Percentiles rank a stretch among this genome's conserved stretches.
phyloP scores from a whole-genome alignment of 495 filamentous ascomycete species.

The Penicillium steckii region DNA sequence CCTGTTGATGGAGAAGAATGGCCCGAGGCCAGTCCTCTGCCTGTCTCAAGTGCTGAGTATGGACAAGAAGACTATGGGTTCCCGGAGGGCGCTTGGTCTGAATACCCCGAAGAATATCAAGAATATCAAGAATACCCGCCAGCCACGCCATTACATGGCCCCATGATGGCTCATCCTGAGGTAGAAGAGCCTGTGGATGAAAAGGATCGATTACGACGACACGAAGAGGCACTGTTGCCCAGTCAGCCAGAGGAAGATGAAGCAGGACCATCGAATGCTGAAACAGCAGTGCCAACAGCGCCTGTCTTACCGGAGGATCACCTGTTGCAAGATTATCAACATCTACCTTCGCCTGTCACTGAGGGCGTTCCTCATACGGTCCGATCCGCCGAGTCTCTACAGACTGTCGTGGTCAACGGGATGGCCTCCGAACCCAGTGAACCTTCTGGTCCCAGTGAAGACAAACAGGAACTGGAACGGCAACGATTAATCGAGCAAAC shows the following conservation, averaged over 20 bases:
- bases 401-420: constrained; percentile 34
- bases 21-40: constrained; percentile 27
- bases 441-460: constrained; percentile 47
- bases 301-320: constrained; percentile 42
- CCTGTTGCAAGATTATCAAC: constrained; percentile 37
- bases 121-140: constrained; percentile 23
- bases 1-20: constrained; percentile 29
- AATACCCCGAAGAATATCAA: constrained; percentile 28
- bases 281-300: constrained; percentile 29
- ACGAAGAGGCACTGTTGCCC: constrained; percentile 68
- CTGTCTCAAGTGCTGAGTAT: constrained; percentile 28
- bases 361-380: constrained; percentile 32
- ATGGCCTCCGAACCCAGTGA: constrained; percentile 18
- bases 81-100: constrained; percentile 31
- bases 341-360: constrained; percentile 25
- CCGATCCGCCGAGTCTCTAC: constrained; percentile 40
- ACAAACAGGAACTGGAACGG: constrained; percentile 84
- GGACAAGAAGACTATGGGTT: constrained; percentile 36
- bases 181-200: constrained; percentile 60
- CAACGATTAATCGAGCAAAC: constrained; percentile 68
- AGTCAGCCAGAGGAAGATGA: constrained; percentile 57
- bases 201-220: constrained; percentile 64
- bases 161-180: constrained; percentile 53
- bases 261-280: constrained; percentile 48
- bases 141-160: constrained; percentile 24